A percentile compares a stretch with the other conserved stretches of the same genome.
phyloP scores from a whole-genome alignment of 345 rosid species.

The Moringa oleifera region DNA sequence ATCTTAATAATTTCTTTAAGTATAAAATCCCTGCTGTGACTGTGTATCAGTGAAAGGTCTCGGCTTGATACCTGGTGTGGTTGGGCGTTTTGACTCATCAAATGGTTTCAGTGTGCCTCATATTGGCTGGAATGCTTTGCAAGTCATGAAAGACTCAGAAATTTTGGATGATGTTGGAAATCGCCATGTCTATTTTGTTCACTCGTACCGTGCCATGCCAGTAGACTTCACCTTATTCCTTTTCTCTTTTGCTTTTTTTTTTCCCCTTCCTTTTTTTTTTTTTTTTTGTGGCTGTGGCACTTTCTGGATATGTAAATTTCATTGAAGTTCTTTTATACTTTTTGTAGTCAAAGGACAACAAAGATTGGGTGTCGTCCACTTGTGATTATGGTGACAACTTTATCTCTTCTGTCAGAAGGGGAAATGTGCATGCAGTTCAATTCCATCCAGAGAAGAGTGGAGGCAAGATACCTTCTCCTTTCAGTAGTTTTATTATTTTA shows the following conservation, averaged over 20 bases:
- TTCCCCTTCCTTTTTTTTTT: slow-evolving; percentile 2
- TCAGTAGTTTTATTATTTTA: slow-evolving; percentile 8
- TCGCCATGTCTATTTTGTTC: slow-evolving; percentile 92
- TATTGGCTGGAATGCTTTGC: slow-evolving; percentile 98
- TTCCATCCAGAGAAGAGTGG: slow-evolving; percentile 99
- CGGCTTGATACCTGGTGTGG: slow-evolving; percentile 87
- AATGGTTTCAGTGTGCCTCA: slow-evolving; percentile 81
- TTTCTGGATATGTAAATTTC: slow-evolving; percentile 7
- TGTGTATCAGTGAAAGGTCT: slow-evolving; percentile 72
- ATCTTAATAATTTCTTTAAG: neutral
- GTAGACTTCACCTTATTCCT: slow-evolving; percentile 29
- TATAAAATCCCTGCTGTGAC: slow-evolving; percentile 9
- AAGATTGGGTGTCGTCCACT: slow-evolving; percentile 88
- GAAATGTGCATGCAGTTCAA: slow-evolving; percentile 96
- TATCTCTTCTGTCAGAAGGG: slow-evolving; percentile 83
- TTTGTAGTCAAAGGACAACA: slow-evolving; percentile 62
- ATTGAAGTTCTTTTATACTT: slow-evolving; percentile 3
- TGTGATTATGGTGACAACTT: slow-evolving; percentile 78
- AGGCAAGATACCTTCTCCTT: slow-evolving; percentile 41
- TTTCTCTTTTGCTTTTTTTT: slow-evolving; percentile 10
- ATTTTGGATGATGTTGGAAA: slow-evolving; percentile 83
- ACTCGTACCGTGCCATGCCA: slow-evolving; percentile 89
- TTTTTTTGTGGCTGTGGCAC: neutral
- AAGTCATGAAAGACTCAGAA: slow-evolving; percentile 53
- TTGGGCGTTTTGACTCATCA: slow-evolving; percentile 81